phyloP scores from a whole-genome alignment of 1,284 basidiomycete species.

The Malassezia restricta region DNA sequence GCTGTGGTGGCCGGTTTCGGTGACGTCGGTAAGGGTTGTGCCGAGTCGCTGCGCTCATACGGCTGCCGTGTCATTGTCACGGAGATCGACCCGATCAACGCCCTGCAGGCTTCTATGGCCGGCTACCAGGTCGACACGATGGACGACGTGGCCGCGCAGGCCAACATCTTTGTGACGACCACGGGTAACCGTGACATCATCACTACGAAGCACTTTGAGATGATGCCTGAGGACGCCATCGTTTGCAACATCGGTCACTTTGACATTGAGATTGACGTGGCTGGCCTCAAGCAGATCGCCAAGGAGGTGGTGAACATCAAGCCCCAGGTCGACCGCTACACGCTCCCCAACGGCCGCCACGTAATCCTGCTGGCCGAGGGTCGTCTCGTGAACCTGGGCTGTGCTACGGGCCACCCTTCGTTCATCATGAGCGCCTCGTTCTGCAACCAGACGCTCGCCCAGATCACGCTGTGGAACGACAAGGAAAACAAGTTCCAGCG shows the following conservation, averaged over 20 bases:
- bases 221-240: constrained; percentile 96
- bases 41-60: constrained; percentile 90
- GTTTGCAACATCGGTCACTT: constrained; percentile 99
- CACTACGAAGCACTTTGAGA: constrained; percentile 76
- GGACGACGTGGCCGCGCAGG: constrained; percentile 81
- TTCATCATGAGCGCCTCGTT: constrained; percentile 99
- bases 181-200: constrained; percentile 99
- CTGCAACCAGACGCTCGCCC: constrained; percentile 93
- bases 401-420: constrained; percentile 51
- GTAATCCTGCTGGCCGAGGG: constrained; percentile 95
- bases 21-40: constrained; percentile 98
- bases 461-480: constrained; percentile 91
- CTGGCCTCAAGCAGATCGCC: constrained; percentile 93
- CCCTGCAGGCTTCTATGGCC: constrained; percentile 97
- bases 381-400: constrained; percentile 97
- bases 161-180: constrained; percentile 94
- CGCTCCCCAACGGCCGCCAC: constrained; percentile 60
- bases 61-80: constrained; percentile 91
- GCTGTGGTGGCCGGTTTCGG: constrained; percentile 97
- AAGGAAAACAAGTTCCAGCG: constrained; percentile 67
- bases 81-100: constrained; percentile 99
- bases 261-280: constrained; percentile 96
- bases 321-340: constrained; percentile 97
- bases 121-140: constrained; percentile 97
- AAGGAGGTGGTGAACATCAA: constrained; percentile 79